These are phyloP conservation scores for Cydonia oblonga DNA, from an alignment of 331 rosid genomes.

Conservation along the genomic window DNA sequence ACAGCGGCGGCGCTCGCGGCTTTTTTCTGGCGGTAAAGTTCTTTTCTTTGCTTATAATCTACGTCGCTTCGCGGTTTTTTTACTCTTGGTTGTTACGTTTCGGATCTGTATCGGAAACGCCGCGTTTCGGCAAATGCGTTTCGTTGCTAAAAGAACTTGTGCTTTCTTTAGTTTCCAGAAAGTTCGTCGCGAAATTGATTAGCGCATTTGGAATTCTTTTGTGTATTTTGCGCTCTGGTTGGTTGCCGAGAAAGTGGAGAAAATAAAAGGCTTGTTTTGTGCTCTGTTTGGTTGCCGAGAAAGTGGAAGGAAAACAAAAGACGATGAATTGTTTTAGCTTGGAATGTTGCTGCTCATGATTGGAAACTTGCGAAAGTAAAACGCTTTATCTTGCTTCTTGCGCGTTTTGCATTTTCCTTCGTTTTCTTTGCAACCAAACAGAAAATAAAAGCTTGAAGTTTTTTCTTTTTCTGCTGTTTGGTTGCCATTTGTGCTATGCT, in stretches of 20 bases:
- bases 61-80: conserved; percentile 22
- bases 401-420: background rate
- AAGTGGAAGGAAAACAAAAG: background rate
- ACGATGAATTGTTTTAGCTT: background rate
- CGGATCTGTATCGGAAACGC: conserved; percentile 49
- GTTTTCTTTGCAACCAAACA: conserved; percentile 15
- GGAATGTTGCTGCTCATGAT: background rate
- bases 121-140: conserved; percentile 5
- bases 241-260: no score
- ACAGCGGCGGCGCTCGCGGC: background rate
- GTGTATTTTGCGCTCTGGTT: background rate
- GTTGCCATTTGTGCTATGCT: background rate
- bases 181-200: background rate
- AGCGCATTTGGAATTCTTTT: background rate
- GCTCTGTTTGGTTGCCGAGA: conserved; percentile 1
- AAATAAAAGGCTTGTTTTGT: no score
- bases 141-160: background rate
- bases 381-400: conserved; percentile 3
- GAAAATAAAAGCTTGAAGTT: background rate
- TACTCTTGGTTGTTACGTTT: conserved; percentile 16
- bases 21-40: conserved; percentile 20
- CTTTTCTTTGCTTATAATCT: conserved; percentile 66
- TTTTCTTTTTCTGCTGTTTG: background rate
- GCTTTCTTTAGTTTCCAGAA: background rate
- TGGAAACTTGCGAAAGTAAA: background rate